Conservation (phyloP, 495 filamentous ascomycete genomes). For the Penicillium odoratum region DNA sequence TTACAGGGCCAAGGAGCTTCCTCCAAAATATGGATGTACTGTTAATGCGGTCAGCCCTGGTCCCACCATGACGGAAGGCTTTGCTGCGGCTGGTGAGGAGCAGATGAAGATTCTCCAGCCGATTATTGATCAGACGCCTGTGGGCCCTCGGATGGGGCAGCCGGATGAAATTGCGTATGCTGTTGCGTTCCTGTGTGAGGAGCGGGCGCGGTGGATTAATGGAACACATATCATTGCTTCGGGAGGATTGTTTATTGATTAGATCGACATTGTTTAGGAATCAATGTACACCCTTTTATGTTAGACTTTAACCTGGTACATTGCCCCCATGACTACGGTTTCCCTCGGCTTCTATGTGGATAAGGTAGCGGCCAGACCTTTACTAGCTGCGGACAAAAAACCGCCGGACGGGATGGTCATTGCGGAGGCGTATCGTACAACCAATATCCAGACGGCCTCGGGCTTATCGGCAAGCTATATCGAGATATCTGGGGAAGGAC, state of each 20-base stretch:
- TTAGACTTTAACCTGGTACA: too few relatives aligned
- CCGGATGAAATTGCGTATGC: conserved; percentile 44
- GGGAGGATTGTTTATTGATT: conserved; percentile 35
- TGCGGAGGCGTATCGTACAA: neutral
- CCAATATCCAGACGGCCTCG: neutral
- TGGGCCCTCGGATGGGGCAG: conserved; percentile 33
- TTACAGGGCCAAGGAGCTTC: conserved; percentile 33
- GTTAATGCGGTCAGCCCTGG: conserved; percentile 36
- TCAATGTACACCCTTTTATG: neutral
- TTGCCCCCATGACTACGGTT: neutral
- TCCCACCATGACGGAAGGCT: conserved; percentile 35
- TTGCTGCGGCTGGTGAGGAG: conserved; percentile 31
- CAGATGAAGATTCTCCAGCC: conserved; percentile 40
- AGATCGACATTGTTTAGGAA: neutral
- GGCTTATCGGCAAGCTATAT: neutral
- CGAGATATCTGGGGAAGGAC: neutral
- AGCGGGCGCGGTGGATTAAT: conserved; percentile 43
- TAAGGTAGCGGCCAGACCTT: neutral
- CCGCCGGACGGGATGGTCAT: neutral
- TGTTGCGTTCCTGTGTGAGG: conserved; percentile 36
- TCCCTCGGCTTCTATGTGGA: neutral
- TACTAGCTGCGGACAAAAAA: too few relatives aligned
- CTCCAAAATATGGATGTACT: conserved; percentile 31
- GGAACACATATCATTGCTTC: conserved; percentile 37
- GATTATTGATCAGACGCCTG: conserved; percentile 40